Conservation (phyloP, 345 rosid species). For the Cardamine occulta region DNA sequence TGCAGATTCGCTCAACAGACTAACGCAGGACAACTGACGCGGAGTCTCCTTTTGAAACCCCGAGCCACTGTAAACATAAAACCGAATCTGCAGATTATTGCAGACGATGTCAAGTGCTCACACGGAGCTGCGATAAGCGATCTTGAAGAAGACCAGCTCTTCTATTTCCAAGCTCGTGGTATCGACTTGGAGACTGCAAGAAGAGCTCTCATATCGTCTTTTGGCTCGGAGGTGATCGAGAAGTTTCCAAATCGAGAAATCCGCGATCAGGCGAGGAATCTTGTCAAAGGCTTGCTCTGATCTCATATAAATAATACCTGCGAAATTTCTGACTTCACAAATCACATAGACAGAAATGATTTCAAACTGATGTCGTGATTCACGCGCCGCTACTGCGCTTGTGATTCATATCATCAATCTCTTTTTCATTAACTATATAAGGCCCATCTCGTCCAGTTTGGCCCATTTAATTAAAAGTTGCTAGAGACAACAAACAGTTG, state of each 20-base stretch:
- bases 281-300: slow-evolving; percentile 61
- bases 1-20: slow-evolving; percentile 89
- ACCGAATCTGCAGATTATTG: slow-evolving; percentile 94
- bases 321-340: background rate
- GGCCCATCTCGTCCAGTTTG: slow-evolving; percentile 4
- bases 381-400: background rate
- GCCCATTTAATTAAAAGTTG: background rate
- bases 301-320: background rate
- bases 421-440: background rate
- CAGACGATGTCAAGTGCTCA: slow-evolving; percentile 90
- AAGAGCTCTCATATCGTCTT: slow-evolving; percentile 81
- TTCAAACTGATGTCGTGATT: background rate
- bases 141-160: slow-evolving; percentile 83
- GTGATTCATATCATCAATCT: background rate
- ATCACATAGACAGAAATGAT: background rate
- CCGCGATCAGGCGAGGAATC: slow-evolving; percentile 57
- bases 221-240: slow-evolving; percentile 77
- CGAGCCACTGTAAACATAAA: slow-evolving; percentile 87
- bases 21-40: slow-evolving; percentile 85
- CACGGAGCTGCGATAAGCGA: slow-evolving; percentile 98
- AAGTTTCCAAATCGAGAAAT: slow-evolving; percentile 54
- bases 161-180: slow-evolving; percentile 92
- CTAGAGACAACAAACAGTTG: slow-evolving; percentile 12
- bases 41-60: slow-evolving; percentile 84
- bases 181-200: slow-evolving; percentile 74